Conservation (phyloP, 129 eudicot genomes). For the Flaveria brownii region DNA sequence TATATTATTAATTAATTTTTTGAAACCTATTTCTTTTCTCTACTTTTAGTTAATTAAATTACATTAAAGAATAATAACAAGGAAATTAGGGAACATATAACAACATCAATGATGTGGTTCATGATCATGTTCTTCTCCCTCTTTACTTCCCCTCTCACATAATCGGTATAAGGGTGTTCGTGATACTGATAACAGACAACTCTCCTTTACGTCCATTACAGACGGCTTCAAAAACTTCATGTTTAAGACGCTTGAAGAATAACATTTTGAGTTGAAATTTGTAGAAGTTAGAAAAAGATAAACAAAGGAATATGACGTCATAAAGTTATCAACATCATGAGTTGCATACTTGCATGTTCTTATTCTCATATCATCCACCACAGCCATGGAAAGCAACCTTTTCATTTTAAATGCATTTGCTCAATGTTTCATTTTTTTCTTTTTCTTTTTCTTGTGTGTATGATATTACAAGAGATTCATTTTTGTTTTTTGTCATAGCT, state of each 20-base stretch:
- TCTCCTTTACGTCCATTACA: no score
- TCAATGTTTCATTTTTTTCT: not conserved
- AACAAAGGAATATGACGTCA: constrained; percentile 3
- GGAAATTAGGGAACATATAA: not conserved
- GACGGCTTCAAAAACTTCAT: no score
- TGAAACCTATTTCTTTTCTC: not conserved
- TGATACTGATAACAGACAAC: no score
- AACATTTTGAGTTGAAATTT: not conserved
- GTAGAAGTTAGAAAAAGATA: not conserved
- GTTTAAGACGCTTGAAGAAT: not conserved
- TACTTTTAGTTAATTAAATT: no score
- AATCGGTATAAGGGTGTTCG: no score
- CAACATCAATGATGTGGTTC: no score
- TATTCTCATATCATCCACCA: constrained; percentile 13
- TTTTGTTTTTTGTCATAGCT: not conserved
- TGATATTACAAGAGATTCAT: not conserved
- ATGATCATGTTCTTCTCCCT: no score
- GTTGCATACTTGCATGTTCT: constrained; percentile 18
- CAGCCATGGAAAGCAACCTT: not conserved
- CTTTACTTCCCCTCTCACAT: no score
- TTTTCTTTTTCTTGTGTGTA: no score
- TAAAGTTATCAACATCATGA: constrained; percentile 20
- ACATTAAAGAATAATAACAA: not conserved
- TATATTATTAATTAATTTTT: not conserved
- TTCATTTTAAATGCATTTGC: not conserved